Evolutionary conservation across 805 yeast species (phyloP), one percentile per base, ranked within the genome.

Genomic region (Ogataea pignaliae): DNA sequence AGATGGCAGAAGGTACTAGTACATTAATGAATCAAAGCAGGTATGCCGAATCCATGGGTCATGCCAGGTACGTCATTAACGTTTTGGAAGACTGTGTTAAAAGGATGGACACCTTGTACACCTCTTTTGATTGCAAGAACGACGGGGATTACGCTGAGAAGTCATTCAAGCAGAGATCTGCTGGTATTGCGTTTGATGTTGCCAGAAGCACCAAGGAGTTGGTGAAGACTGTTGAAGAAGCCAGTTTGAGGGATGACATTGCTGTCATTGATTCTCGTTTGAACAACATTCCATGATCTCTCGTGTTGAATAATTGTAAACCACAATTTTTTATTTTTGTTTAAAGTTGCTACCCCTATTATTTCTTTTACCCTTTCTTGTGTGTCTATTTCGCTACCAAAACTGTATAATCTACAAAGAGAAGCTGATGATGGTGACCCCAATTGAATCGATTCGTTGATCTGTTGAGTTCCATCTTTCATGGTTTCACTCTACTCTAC

Each of bases 141-240:
- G 85, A 81, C 51, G 66, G 58, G 31, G 87, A 82, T 42, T 81
- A 76, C 59, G 97, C 97, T 2, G 95, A 88, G 60, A 85, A 86
- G 63, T 85, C 85, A 55, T 84, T 88, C 69, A 88, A 88, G 65
- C 97, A 91, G 65, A 78, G 97, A 57, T 77, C 91, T 52, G 98
- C 98, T 0, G 97, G 97, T 2, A 85, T 90, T 53, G 91, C 96
- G 28, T 91, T 89, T 68, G 98, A 91, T 63, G 87, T 91, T 67
- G 97, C 97, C 18, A 89, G 91, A 65, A 85, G 95, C 63, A 91
- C 97, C 5, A 91, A 90, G 64, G 98, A 91, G 64, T 75, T 91
- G 59, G 98, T 91, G 16, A 90, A 90, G 68, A 87, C 96, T 1
- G 97, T 91, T 5, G 97, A 91, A 62, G 97, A 90, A 61, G 96